Conservation (phyloP, 768 basidiomycete species). For the Tricholoma matsutake region DNA sequence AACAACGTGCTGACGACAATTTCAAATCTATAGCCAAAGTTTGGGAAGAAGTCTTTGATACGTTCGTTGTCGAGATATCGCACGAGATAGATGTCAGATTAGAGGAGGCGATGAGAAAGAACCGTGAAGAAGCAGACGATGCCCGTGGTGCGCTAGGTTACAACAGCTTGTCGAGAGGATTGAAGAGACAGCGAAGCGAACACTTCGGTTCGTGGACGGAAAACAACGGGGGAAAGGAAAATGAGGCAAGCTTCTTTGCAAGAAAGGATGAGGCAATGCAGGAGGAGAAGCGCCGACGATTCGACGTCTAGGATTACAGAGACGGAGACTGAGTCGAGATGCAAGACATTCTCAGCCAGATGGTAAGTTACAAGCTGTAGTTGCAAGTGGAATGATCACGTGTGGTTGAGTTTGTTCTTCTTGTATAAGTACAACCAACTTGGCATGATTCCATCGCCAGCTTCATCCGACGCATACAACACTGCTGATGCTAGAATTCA, state of each 20-base stretch:
- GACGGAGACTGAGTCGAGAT: constrained; percentile 8
- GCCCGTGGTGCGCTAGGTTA: not conserved
- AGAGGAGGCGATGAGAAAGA: constrained; percentile 29
- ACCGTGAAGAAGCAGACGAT: constrained; percentile 20
- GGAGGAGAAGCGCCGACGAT: constrained; percentile 28
- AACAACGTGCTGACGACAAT: constrained; percentile 38
- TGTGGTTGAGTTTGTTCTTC: not conserved
- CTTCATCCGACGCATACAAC: constrained; percentile 37
- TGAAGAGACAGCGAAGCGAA: constrained; percentile 2
- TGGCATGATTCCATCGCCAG: constrained; percentile 14
- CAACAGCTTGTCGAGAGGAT: not conserved
- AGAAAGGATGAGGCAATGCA: constrained; percentile 8
- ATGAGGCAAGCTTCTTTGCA: not conserved
- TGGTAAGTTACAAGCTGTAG: too few relatives aligned
- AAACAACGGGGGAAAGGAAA: not conserved
- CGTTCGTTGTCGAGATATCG: constrained; percentile 39
- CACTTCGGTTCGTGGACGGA: not conserved
- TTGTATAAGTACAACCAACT: not conserved
- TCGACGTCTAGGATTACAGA: constrained; percentile 6
- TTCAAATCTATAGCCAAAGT: constrained; percentile 38
- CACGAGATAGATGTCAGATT: constrained; percentile 32
- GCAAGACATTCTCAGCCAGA: constrained; percentile 35
- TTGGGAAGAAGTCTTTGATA: constrained; percentile 46
- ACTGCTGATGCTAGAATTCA: constrained; percentile 42
- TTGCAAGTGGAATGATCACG: not conserved